Conservation (phyloP, 2,329 filamentous ascomycete genomes). For the Ambrosiella xylebori region DNA sequence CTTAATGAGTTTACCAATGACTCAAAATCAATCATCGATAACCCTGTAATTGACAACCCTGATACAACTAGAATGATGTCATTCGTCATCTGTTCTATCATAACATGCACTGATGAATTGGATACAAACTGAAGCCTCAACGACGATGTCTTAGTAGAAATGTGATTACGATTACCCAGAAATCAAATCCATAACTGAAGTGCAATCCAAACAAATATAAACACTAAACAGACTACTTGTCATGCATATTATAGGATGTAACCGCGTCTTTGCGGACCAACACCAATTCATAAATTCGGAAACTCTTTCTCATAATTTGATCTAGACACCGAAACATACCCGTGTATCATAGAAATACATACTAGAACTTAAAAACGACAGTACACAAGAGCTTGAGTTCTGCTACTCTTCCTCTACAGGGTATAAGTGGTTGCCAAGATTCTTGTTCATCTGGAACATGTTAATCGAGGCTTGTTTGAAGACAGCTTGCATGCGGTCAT, state of each 20-base stretch:
- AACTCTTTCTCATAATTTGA: neutral
- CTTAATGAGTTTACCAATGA: neutral
- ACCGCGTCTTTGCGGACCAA: too few relatives aligned
- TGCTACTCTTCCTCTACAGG: conserved; percentile 52
- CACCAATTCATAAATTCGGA: neutral
- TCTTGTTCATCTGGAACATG: conserved; percentile 99
- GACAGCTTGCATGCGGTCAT: conserved; percentile 76
- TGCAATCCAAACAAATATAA: too few relatives aligned
- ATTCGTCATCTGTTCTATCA: too few relatives aligned
- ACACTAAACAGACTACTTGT: too few relatives aligned
- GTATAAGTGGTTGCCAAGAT: conserved; percentile 78
- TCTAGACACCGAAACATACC: neutral
- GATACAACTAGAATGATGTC: too few relatives aligned
- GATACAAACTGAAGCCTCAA: too few relatives aligned
- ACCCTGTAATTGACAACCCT: neutral
- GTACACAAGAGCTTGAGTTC: neutral
- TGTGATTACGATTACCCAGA: too few relatives aligned
- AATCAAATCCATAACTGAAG: too few relatives aligned
- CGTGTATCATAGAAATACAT: neutral
- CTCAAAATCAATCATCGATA: neutral
- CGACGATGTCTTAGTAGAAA: too few relatives aligned
- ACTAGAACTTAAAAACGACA: neutral
- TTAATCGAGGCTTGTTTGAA: conserved; percentile 85
- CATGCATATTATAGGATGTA: too few relatives aligned
- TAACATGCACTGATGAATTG: too few relatives aligned